A percentile compares a stretch with the other conserved stretches of the same genome.
Conservation (phyloP, 2,329 filamentous ascomycete species). For the Dactylellina parvicollis region DNA sequence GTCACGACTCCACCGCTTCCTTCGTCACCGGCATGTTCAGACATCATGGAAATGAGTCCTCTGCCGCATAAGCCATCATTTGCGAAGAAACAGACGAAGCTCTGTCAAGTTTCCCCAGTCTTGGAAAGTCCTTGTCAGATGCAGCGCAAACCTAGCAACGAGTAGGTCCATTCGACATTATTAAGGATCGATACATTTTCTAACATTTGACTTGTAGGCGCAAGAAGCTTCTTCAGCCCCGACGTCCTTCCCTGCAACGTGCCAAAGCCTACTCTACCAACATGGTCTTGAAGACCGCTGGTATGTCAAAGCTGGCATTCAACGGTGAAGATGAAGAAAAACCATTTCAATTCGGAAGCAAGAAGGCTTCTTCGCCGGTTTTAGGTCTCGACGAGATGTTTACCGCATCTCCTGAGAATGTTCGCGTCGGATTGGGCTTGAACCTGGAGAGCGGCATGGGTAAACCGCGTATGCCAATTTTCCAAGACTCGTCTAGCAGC, state of each 20-base stretch:
- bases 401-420: slow-evolving; percentile 54
- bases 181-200: not conserved
- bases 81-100: slow-evolving; percentile 67
- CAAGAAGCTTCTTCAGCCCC: slow-evolving; percentile 71
- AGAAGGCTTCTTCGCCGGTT: slow-evolving; percentile 55
- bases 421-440: slow-evolving; percentile 50
- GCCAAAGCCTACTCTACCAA: slow-evolving; percentile 79
- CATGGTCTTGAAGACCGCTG: slow-evolving; percentile 66
- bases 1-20: slow-evolving; percentile 85
- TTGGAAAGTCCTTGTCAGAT: slow-evolving; percentile 63
- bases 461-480: slow-evolving; percentile 49
- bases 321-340: slow-evolving; percentile 74
- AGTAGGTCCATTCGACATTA: slow-evolving; percentile 63
- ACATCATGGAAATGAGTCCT: slow-evolving; percentile 93
- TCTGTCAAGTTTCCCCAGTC: slow-evolving; percentile 67
- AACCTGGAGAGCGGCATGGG: slow-evolving; percentile 18
- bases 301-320: slow-evolving; percentile 62
- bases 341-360: slow-evolving; percentile 77
- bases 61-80: slow-evolving; percentile 85
- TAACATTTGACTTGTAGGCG: slow-evolving; percentile 64
- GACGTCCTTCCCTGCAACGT: slow-evolving; percentile 78
- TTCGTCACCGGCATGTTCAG: slow-evolving; percentile 82
- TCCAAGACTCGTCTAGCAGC: slow-evolving; percentile 50
- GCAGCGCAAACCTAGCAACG: slow-evolving; percentile 64
- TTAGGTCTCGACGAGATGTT: slow-evolving; percentile 58